A percentile compares a stretch with the other conserved stretches of the same genome.
These are phyloP conservation scores for Entoloma clypeatum DNA, from an alignment of 1,284 basidiomycete genomes.

Conservation along the genomic window DNA sequence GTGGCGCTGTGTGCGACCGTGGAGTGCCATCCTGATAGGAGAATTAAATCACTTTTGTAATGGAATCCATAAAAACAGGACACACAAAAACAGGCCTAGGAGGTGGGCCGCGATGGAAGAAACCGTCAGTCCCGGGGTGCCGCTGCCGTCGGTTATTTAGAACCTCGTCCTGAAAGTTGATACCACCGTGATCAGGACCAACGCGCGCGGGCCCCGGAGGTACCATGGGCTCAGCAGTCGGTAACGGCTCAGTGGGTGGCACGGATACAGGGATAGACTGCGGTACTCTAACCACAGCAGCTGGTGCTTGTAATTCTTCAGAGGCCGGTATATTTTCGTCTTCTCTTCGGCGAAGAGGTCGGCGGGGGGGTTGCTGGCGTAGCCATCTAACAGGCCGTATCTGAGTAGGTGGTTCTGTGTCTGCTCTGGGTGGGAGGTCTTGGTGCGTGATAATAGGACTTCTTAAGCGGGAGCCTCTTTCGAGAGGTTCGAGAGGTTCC, in stretches of 20 bases:
- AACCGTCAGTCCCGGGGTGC: conserved; percentile 9
- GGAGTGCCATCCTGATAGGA: conserved; percentile 7
- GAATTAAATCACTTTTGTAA: neutral
- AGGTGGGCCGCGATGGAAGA: conserved; percentile 8
- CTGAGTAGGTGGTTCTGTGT: conserved; percentile 27
- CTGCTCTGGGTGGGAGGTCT: conserved; percentile 26
- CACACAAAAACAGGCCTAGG: conserved; percentile 16
- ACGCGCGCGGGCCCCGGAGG: conserved; percentile 2
- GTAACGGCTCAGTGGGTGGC: no score
- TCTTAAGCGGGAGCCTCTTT: conserved; percentile 31
- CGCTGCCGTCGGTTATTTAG: conserved; percentile 1
- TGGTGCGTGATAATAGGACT: conserved; percentile 32
- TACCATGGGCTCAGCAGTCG: conserved; percentile 1
- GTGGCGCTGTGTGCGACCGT: conserved; percentile 25
- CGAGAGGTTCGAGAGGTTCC: conserved; percentile 50
- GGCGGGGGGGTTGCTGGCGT: conserved; percentile 6
- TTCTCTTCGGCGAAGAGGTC: no score
- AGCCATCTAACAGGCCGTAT: conserved; percentile 1
- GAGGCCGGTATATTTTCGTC: no score
- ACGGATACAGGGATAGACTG: no score
- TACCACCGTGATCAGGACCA: conserved; percentile 5
- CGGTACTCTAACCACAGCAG: no score
- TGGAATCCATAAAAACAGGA: neutral
- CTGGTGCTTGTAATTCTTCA: no score
- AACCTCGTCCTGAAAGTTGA: conserved; percentile 8